phyloP scores from a whole-genome alignment of 1,139 yeast genomes.

The Dujonia santamariae region DNA sequence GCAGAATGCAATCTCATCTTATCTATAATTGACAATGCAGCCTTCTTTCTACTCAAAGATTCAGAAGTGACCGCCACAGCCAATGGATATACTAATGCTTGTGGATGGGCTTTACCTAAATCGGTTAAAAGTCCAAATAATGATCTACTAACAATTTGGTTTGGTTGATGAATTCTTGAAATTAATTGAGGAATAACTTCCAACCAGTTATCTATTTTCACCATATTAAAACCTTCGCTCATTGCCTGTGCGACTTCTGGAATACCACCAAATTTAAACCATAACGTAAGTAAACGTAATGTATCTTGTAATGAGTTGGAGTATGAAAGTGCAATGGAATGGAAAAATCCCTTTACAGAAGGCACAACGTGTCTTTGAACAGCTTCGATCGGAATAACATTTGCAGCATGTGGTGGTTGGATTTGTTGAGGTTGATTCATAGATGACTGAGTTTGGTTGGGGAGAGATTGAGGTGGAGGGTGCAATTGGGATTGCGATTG shows the following conservation, averaged over 20 bases:
- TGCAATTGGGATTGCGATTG: slow-evolving; percentile 1
- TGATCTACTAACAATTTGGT: slow-evolving; percentile 77
- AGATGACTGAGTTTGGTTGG: slow-evolving; percentile 13
- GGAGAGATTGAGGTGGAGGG: slow-evolving; percentile 1
- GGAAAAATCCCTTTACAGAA: slow-evolving; percentile 92
- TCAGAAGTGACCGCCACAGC: slow-evolving; percentile 97
- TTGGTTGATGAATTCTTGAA: slow-evolving; percentile 94
- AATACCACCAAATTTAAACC: slow-evolving; percentile 95
- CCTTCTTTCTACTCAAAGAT: slow-evolving; percentile 81
- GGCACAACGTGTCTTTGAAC: slow-evolving; percentile 89
- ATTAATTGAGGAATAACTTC: slow-evolving; percentile 95
- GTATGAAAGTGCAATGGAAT: slow-evolving; percentile 83
- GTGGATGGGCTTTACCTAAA: slow-evolving; percentile 94
- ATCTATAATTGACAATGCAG: slow-evolving; percentile 88
- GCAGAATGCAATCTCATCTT: slow-evolving; percentile 91
- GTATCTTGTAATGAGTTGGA: slow-evolving; percentile 92
- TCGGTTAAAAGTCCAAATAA: slow-evolving; percentile 80
- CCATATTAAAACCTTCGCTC: slow-evolving; percentile 87
- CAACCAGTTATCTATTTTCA: slow-evolving; percentile 89
- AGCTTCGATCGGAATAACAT: slow-evolving; percentile 50
- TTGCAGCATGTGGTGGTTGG: slow-evolving; percentile 8
- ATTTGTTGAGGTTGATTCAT: slow-evolving; percentile 16
- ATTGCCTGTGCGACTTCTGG: slow-evolving; percentile 90
- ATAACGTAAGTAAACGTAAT: slow-evolving; percentile 78
- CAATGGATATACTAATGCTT: slow-evolving; percentile 90